These are phyloP conservation scores for Elsinoe arachidis DNA, from an alignment of 2,329 filamentous ascomycete species.

Conservation along the genomic window DNA sequence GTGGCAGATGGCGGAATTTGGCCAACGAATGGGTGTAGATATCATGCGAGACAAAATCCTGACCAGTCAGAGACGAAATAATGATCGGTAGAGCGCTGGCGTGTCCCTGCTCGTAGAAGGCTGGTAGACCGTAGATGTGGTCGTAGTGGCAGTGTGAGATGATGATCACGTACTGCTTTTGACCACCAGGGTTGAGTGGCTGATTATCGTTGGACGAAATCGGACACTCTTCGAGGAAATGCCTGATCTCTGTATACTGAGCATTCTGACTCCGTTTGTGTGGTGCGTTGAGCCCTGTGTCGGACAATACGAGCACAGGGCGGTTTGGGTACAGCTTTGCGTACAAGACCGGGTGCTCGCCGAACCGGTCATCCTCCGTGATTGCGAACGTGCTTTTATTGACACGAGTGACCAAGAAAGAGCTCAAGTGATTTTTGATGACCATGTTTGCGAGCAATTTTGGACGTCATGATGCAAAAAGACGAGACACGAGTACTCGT, in stretches of 20 bases:
- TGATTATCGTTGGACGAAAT: conserved; percentile 27
- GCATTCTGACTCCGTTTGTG: conserved; percentile 21
- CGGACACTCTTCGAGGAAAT: conserved; percentile 36
- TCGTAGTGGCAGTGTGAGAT: conserved; percentile 43
- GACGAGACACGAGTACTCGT: no score
- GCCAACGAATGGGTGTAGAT: conserved; percentile 35
- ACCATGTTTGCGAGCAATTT: neutral
- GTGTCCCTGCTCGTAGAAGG: conserved; percentile 25
- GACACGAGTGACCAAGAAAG: conserved; percentile 31
- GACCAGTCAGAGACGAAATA: conserved; percentile 30
- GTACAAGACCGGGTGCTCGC: conserved; percentile 40
- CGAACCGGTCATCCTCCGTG: conserved; percentile 36
- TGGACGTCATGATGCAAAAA: no score
- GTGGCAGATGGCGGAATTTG: conserved; percentile 29
- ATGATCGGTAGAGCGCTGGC: conserved; percentile 22
- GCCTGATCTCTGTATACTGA: conserved; percentile 28
- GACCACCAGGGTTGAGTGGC: conserved; percentile 31
- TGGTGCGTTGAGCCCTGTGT: conserved; percentile 39
- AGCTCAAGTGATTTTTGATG: conserved; percentile 15
- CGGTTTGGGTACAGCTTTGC: conserved; percentile 32
- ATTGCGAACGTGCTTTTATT: conserved; percentile 39
- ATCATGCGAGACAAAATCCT: conserved; percentile 34
- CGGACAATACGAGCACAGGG: conserved; percentile 33
- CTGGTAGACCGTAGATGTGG: conserved; percentile 28
- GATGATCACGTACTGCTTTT: conserved; percentile 34